A percentile compares a stretch with the other conserved stretches of the same genome.
Evolutionary conservation across 305 asterid genomes (phyloP).

Genomic region (Fraxinus albicans): DNA sequence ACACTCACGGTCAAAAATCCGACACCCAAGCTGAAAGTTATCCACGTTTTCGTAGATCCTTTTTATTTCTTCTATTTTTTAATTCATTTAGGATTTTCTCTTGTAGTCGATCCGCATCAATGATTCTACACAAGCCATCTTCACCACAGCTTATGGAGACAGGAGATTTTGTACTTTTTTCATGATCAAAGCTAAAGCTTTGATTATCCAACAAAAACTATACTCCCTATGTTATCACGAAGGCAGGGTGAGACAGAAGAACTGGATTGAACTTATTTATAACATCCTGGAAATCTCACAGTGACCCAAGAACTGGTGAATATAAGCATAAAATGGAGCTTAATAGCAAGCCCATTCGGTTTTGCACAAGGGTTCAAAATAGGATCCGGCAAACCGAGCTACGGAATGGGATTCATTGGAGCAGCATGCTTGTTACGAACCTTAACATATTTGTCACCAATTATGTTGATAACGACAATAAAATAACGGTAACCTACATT

Average conservation of each 20-base stretch:
- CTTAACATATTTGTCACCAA: neutral
- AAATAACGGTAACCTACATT: neutral
- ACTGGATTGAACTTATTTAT: neutral
- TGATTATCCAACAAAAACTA: neutral
- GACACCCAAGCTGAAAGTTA: no score
- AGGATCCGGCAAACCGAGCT: slow-evolving; percentile 39
- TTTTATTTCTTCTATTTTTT: no score
- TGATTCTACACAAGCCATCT: neutral
- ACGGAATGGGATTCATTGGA: slow-evolving; percentile 38
- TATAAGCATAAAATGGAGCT: neutral
- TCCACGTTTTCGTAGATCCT: no score
- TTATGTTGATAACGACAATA: neutral
- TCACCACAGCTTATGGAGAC: neutral
- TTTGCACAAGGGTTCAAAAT: neutral
- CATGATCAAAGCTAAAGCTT: neutral
- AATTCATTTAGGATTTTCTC: no score
- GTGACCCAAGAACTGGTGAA: neutral
- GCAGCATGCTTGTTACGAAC: slow-evolving; percentile 12
- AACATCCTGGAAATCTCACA: neutral
- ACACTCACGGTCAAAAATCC: no score
- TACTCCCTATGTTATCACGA: neutral
- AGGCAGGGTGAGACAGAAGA: neutral
- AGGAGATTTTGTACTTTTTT: neutral
- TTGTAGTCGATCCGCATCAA: neutral
- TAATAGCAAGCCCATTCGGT: neutral